Evolutionary conservation across 305 asterid species (phyloP).

Genomic region (Fraxinus floribunda): DNA sequence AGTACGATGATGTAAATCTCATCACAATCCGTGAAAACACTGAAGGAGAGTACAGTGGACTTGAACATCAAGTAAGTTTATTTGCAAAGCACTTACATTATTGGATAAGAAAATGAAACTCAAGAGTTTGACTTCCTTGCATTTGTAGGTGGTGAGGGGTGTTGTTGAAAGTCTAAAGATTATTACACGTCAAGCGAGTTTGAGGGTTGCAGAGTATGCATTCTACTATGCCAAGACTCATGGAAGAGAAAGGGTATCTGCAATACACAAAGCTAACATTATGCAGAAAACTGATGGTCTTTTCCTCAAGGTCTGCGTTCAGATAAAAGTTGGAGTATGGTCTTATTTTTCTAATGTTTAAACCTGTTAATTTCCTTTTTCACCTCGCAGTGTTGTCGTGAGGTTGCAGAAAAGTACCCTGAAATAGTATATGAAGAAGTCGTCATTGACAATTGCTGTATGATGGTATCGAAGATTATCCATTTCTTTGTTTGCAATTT

Average conservation of each 20-base stretch:
- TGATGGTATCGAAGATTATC: slow-evolving; percentile 64
- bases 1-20: slow-evolving; percentile 87
- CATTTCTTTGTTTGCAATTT: not conserved
- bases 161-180: slow-evolving; percentile 97
- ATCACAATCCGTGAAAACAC: slow-evolving; percentile 95
- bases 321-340: not conserved
- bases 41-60: slow-evolving; percentile 98
- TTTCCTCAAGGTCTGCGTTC: slow-evolving; percentile 76
- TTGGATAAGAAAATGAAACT: not conserved
- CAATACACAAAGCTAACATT: slow-evolving; percentile 96
- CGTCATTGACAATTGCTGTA: slow-evolving; percentile 90
- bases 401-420: slow-evolving; percentile 94
- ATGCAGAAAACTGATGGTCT: slow-evolving; percentile 99
- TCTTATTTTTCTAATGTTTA: slow-evolving; percentile 4
- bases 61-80: slow-evolving; percentile 84
- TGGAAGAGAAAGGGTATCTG: slow-evolving; percentile 93
- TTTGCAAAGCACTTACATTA: not conserved
- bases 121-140: slow-evolving; percentile 16
- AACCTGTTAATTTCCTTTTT: slow-evolving; percentile 26
- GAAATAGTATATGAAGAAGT: slow-evolving; percentile 91
- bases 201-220: slow-evolving; percentile 96
- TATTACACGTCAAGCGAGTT: slow-evolving; percentile 93
- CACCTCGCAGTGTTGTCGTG: slow-evolving; percentile 80
- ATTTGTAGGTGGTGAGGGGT: slow-evolving; percentile 87
- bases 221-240: slow-evolving; percentile 91